Evolutionary conservation across 2,329 filamentous ascomycete genomes (phyloP), one percentile per base, ranked within the genome.

Genomic region (Botrytis deweyae): DNA sequence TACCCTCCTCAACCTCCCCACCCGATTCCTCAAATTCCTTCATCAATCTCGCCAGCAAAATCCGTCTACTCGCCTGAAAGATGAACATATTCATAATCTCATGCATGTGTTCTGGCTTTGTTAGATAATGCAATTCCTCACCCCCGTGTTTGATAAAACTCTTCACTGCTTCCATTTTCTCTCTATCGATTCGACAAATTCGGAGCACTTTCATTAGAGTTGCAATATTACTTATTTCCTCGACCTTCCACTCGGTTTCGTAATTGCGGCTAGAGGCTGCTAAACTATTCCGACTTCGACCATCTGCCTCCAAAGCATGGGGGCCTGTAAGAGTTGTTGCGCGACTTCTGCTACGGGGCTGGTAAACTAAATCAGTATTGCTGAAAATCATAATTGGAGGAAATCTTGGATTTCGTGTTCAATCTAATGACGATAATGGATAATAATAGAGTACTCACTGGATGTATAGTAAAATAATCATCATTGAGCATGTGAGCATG

Each of bases 51-150:
- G 89, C 86, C 25, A 98, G 86, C 6, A 98, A 86, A 73, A 94
- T 89, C 75, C 91, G 89, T 38, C 95, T 89, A 3, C 95, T 97
- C 29, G 91, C 91, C 82, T 98, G 95, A 81, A 97, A 99, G 33
- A 99, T 87, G 79, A 98, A 93, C 74, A 92, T 86, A 0, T 89
- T 86, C 94, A 97, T 95, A 77, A 97, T 92, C 63, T 94, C 90
- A 72, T 93, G 91, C 87, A 97, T 95, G 81, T 91, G 87, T 36
- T 79, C 76, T n/a, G 72, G 92, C 87, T 79, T 74, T 36, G 73
- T 92, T 87, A 99, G 85, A 75, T 94, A 92, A 72, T 87, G 87
- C 42, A 98, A 84, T 78, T 98, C 94, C 38, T 92, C 90, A 9
- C 89, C 89, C 33, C 89, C 93, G 71, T 96, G 87, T 61, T 90